Conservation (phyloP, 179 eudicot species). For the Heliamphora pulchella region DNA sequence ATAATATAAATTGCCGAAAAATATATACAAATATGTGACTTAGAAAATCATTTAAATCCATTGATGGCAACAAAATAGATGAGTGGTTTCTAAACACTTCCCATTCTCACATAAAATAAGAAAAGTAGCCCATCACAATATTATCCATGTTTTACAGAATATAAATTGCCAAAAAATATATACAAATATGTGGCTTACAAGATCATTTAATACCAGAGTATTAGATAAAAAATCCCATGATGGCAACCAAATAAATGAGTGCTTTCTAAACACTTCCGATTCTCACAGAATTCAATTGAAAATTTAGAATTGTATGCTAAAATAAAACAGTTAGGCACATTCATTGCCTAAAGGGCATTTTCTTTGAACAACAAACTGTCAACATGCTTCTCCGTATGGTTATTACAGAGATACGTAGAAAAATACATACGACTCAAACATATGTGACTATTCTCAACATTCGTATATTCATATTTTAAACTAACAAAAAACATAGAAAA, state of each 20-base stretch:
- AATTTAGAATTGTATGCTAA: background rate
- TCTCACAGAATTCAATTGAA: background rate
- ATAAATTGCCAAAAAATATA: background rate
- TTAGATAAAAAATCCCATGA: background rate
- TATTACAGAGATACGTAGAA: too few species aligned
- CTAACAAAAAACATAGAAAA: too few species aligned
- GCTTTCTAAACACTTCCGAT: constrained; percentile 1
- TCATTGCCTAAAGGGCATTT: background rate
- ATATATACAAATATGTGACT: background rate
- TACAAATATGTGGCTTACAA: background rate
- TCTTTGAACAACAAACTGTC: background rate
- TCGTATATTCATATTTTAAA: too few species aligned
- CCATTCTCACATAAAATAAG: background rate
- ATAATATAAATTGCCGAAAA: background rate
- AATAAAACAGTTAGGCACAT: background rate
- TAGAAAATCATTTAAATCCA: background rate
- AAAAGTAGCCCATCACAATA: too few species aligned
- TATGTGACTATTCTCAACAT: too few species aligned
- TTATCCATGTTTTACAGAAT: background rate
- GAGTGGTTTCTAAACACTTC: constrained; percentile 4
- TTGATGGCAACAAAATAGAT: background rate
- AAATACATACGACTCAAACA: too few species aligned
- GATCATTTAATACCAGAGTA: too few species aligned
- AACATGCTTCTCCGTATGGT: too few species aligned
- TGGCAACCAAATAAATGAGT: background rate